Evolutionary conservation across 768 basidiomycete genomes (phyloP).

Genomic region (Russula brevipes): DNA sequence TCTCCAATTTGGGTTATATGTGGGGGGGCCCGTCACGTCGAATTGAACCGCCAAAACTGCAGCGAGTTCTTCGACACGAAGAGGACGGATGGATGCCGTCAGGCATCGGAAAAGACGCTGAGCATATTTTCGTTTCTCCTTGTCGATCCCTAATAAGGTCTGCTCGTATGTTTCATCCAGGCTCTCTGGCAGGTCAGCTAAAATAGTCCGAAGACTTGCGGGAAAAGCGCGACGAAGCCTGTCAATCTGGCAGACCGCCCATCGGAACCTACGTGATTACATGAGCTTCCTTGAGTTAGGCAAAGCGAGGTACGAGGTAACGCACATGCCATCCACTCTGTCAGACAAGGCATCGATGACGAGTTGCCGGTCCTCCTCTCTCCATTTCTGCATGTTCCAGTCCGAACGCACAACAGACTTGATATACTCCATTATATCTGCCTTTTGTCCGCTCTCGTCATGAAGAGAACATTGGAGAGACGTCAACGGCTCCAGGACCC

Average conservation of each 20-base stretch:
- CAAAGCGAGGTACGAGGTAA: too few species aligned
- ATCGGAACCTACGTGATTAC: slow-evolving; percentile 1
- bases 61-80: slow-evolving; percentile 1
- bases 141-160: not conserved
- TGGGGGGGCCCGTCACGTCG: not conserved
- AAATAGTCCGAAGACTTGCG: not conserved
- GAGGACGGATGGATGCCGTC: slow-evolving; percentile 1
- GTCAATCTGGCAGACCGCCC: not conserved
- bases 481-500: not conserved
- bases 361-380: too few species aligned
- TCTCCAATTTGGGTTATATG: not conserved
- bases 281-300: not conserved
- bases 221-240: not conserved
- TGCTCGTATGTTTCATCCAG: slow-evolving; percentile 7
- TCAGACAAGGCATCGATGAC: too few species aligned
- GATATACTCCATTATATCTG: too few species aligned
- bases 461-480: not conserved
- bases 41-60: not conserved
- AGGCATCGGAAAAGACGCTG: slow-evolving; percentile 3
- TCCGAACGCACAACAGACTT: too few species aligned
- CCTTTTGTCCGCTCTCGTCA: not conserved
- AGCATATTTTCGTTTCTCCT: slow-evolving; percentile 2
- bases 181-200: not conserved
- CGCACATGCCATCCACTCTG: too few species aligned
- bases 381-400: too few species aligned